Percentiles rank a stretch among this genome's conserved stretches.
Evolutionary conservation across 2,329 filamentous ascomycete species (phyloP).

Genomic region (Neopestalotiopsis sp.): DNA sequence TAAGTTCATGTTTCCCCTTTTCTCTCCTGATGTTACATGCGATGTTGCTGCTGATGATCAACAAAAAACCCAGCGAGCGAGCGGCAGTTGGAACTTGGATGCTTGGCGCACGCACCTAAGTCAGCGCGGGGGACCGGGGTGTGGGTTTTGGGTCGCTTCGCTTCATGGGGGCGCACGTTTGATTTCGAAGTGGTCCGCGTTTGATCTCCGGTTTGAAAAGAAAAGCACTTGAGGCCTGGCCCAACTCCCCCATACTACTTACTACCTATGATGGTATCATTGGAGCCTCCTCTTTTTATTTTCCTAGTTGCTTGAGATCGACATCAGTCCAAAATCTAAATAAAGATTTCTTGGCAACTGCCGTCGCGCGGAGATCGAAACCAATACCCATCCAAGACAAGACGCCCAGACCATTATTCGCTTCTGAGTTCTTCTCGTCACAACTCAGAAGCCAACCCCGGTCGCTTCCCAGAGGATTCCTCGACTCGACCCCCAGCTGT

Average conservation of each 20-base stretch:
- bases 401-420: not conserved
- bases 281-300: not conserved
- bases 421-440: not conserved
- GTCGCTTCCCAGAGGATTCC: not conserved
- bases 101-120: not conserved
- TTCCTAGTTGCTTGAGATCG: not conserved
- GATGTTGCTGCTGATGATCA: not conserved
- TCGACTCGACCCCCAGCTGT: not conserved
- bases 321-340: not conserved
- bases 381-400: not conserved
- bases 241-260: not conserved
- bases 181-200: slow-evolving; percentile 15
- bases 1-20: not conserved
- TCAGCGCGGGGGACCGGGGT: not conserved
- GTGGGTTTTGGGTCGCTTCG: not conserved
- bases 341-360: not conserved
- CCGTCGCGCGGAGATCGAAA: not conserved
- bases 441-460: not conserved
- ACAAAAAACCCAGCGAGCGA: not conserved
- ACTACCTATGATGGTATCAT: not conserved
- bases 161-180: slow-evolving; percentile 9
- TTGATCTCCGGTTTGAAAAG: slow-evolving; percentile 18
- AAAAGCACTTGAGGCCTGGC: not conserved
- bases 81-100: slow-evolving; percentile 6
- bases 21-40: not conserved